Base-by-base conservation (phyloP, 371 early-diverging fungal genomes). In the Mucor circinelloides region DNA sequence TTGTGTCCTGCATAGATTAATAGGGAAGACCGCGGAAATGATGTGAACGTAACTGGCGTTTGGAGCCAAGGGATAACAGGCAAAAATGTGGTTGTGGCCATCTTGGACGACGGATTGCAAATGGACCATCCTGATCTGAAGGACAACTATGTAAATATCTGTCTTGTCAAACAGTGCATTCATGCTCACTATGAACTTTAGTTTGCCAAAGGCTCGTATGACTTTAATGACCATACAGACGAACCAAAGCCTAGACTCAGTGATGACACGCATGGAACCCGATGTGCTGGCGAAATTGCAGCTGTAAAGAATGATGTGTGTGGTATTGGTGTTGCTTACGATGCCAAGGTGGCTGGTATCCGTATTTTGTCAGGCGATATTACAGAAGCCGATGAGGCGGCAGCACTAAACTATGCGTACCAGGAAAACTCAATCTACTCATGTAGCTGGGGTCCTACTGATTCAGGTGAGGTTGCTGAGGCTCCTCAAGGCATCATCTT, bases 251-350 rank as follows among this genome's bases (percentile, higher is more conserved):
- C 98, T 31, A 73, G 80, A 15, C 65, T 93, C 1, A 17, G 30
- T 3, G 94, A 95, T 63, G 99, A 99, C 74, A 83, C 87, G 31
- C 99, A 99, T 76, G 99, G 98, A 30, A 98, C 99, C 2, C 85
- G 99, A 38, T 98, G 98, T 81, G 99, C 99, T 0, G 99, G 98
- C 8, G 96, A 97, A 83, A 94, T 99, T 19, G 99, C 97, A 0
- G 97, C 97, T 3, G 84, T 79, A 10, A 81, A 83, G 52, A 99
- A 98, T 78, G 78, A 92, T 73, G 89, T 93, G 1, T 98, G 99
- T 71, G 98, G 98, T 15, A 91, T 98, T 1, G 99, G 99, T 31
- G 88, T 97, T 6, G 98, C 99, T 0, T 96, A 89, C 68, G 85
- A 92, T 55, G 90, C 98, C 17, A 88, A 90, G 71, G 93, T 99